Base-by-base conservation (phyloP, 169 alveolate genomes). In the Babesia caballi region DNA sequence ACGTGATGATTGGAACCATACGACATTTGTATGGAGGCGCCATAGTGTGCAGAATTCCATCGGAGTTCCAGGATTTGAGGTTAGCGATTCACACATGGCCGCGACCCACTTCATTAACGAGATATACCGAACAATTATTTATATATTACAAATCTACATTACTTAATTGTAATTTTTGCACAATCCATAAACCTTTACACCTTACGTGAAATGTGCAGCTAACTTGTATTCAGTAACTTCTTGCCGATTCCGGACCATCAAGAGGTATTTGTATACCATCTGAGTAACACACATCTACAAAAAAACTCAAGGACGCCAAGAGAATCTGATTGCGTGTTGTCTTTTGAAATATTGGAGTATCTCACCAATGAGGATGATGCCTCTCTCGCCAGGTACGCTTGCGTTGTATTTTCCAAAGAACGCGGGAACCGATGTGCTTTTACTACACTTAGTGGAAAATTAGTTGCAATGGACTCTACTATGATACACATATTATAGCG, bases 171-270 rank as follows among this genome's bases (percentile, higher is more conserved):
- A 47, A 47, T 21, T 17, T 15, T 6, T 19, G 9, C 21, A n/a
- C 21, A 47, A 15, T n/a, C n/a, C 27, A 19, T 47, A 8, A 47
- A 17, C 5, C 19, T 6, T 11, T 28, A 53, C 63, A 8, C 25
- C 35, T 2, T 19, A 14, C 46, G 3, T 3, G 8, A 53, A 28
- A 32, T 5, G 44, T 46, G 3, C 7, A 4, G 27, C n/a, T 52
- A 27, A 52, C 7, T 14, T 30, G n/a, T 8, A 4, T 54, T 25
- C 74, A 78, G 87, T 25, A 27, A 44, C 47, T 14, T 61, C 30
- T 44, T 78, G 23, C 87, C 87, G 6, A 46, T 78, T 28, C 82
- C 82, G 8, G 87, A 78, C 15, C 68, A 78, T 36, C 87, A 78
- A 36, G 87, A 78, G 58, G 87, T 68, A 3, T 78, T 49, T 52